Percentiles rank a stretch among this genome's conserved stretches.
Evolutionary conservation across 2,329 filamentous ascomycete species (phyloP).

Genomic region (Aspergillus fumigatus): DNA sequence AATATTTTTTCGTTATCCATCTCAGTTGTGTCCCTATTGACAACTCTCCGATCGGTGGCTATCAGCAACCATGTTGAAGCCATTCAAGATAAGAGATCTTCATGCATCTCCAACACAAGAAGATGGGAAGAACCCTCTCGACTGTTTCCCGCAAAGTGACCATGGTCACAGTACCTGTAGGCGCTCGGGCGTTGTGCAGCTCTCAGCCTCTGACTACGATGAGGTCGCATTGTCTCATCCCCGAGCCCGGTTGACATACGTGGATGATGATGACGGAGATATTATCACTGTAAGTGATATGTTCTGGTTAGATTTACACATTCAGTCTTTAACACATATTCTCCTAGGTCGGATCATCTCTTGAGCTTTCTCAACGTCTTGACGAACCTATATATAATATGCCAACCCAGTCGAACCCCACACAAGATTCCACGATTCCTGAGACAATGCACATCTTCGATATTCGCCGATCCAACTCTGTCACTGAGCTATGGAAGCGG

Average conservation of each 20-base stretch:
- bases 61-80: slow-evolving; percentile 33
- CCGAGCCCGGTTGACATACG: slow-evolving; percentile 39
- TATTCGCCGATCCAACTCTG: slow-evolving; percentile 38
- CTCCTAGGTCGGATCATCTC: slow-evolving; percentile 42
- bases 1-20: background rate
- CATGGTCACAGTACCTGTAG: background rate
- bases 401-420: slow-evolving; percentile 5
- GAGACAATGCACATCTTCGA: slow-evolving; percentile 44
- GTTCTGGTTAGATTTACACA: background rate
- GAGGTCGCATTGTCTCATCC: slow-evolving; percentile 37
- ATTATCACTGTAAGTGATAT: slow-evolving; percentile 38
- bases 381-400: slow-evolving; percentile 34
- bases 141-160: background rate
- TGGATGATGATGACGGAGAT: slow-evolving; percentile 45
- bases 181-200: slow-evolving; percentile 32
- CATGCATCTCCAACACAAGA: slow-evolving; percentile 18
- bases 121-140: slow-evolving; percentile 9
- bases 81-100: slow-evolving; percentile 39
- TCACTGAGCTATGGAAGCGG: slow-evolving; percentile 36
- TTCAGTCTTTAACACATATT: slow-evolving; percentile 10
- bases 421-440: slow-evolving; percentile 7
- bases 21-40: background rate
- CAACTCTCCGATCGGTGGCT: background rate
- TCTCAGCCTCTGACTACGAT: slow-evolving; percentile 43
- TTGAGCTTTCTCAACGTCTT: slow-evolving; percentile 44